Percentiles rank a stretch among this genome's conserved stretches.
These are phyloP conservation scores for Arachnomyces sp. DNA, from an alignment of 2,329 filamentous ascomycete species.

Conservation along the genomic window DNA sequence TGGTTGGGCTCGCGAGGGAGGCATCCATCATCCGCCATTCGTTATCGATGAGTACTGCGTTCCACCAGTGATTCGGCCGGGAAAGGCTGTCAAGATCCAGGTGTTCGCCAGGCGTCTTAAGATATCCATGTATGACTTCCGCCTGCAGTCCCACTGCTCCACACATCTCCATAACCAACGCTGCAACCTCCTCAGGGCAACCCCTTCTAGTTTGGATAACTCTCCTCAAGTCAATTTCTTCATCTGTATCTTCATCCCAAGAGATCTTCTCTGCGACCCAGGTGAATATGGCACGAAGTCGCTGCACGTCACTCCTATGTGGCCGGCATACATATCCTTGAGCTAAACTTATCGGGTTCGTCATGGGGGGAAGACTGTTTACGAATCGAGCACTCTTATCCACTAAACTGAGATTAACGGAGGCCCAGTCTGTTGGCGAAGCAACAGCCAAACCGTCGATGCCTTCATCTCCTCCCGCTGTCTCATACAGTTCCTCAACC, in stretches of 20 bases:
- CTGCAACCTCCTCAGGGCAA: conserved; percentile 80
- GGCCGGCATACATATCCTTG: conserved; percentile 90
- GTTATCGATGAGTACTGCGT: conserved; percentile 81
- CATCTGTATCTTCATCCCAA: conserved; percentile 92
- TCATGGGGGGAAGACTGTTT: conserved; percentile 69
- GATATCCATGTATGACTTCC: conserved; percentile 79
- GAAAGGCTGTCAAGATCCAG: conserved; percentile 73
- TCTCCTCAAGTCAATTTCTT: conserved; percentile 65
- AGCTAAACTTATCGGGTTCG: conserved; percentile 71
- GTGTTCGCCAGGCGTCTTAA: conserved; percentile 81
- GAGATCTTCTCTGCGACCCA: conserved; percentile 92
- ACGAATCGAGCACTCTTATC: conserved; percentile 95
- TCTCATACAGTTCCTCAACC: conserved; percentile 78
- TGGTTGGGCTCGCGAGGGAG: conserved; percentile 81
- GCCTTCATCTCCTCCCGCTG: conserved; percentile 81
- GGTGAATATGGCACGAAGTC: conserved; percentile 87
- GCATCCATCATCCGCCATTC: conserved; percentile 97
- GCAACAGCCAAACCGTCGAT: conserved; percentile 74
- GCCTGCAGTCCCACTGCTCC: conserved; percentile 76
- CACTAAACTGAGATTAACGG: conserved; percentile 73
- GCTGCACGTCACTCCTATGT: conserved; percentile 87
- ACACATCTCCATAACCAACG: conserved; percentile 90
- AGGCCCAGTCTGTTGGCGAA: conserved; percentile 71
- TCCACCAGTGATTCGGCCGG: conserved; percentile 97
- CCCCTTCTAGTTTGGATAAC: conserved; percentile 78